Base-by-base conservation (phyloP, 768 basidiomycete species). In the Trametes gibbosa region DNA sequence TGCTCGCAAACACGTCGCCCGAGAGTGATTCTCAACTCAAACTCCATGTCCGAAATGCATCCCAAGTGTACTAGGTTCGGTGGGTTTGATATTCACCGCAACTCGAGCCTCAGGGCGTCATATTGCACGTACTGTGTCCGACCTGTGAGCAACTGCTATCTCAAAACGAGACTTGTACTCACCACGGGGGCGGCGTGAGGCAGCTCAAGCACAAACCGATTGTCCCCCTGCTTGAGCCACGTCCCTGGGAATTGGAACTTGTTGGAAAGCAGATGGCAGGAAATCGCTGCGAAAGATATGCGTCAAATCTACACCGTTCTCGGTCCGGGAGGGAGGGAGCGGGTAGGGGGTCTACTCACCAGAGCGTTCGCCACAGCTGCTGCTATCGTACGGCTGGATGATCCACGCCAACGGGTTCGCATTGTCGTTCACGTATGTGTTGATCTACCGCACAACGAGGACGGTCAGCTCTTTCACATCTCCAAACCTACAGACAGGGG, bases 331-430 rank as follows among this genome's bases (percentile, higher is more conserved):
- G 12, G 5, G 40, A 14, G 25, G 23, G 8, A 17, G 12, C 10
- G 10, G 25, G 12, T 39, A 17, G 5, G 23, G 5, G n/a, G 16
- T 21, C 16, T 7, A 60, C 56, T 8, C 23, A 68, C 69, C 69
- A 6, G 67, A 70, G 2, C 69, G 69, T 43, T 65, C 64, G 0
- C 65, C 69, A 55, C 69, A 70, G 43, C 69, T 70, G 50, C 68
- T 66, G 41, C 69, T 70, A 50, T 70, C 56, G 45, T 49, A 57
- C 37, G 55, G 40, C 24, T 62, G 59, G 43, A 69, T 67, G 5
- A 54, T 53, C 59, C 62, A 69, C 3, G 47, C 45, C 2, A 67
- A 61, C 23, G 60, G 48, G 8, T 32, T 29, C 7, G 40, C 13
- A 14, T 48, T 32, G 25, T 54, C 47, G 41, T 65, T 65, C n/a